These are phyloP conservation scores for Inosperma sp. DNA, from an alignment of 768 basidiomycete species.

Conservation along the genomic window DNA sequence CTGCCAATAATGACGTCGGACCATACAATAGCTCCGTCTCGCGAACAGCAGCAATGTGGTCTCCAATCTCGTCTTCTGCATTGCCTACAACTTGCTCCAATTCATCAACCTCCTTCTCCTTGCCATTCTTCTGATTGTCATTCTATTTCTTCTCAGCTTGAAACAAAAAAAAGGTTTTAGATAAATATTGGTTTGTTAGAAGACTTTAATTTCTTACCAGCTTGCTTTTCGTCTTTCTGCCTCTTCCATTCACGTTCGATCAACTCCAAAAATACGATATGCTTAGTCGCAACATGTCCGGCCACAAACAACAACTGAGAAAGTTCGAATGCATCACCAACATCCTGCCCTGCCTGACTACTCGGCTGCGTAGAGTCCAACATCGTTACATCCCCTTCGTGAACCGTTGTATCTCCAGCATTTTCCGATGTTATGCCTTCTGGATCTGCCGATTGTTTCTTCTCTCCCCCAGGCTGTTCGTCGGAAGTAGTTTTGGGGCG, in stretches of 20 bases:
- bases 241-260: constrained; percentile 96
- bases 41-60: constrained; percentile 75
- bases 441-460: constrained; percentile 16
- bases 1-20: constrained; percentile 68
- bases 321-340: constrained; percentile 81
- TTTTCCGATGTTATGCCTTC: constrained; percentile 55
- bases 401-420: constrained; percentile 30
- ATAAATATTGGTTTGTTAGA: neutral
- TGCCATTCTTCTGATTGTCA: constrained; percentile 29
- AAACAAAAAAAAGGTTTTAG: neutral
- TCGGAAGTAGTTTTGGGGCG: constrained; percentile 23
- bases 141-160: constrained; percentile 59
- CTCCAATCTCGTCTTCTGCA: constrained; percentile 97
- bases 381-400: constrained; percentile 22
- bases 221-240: constrained; percentile 84
- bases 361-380: constrained; percentile 27
- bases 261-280: constrained; percentile 92
- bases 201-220: constrained; percentile 50
- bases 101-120: constrained; percentile 67
- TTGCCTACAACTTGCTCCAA: constrained; percentile 97
- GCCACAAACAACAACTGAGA: constrained; percentile 94
- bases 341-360: constrained; percentile 38
- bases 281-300: constrained; percentile 96
- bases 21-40: constrained; percentile 89
- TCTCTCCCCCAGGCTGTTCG: constrained; percentile 13